phyloP scores from a whole-genome alignment of 2,329 filamentous ascomycete species.

The Cercospora sp. region DNA sequence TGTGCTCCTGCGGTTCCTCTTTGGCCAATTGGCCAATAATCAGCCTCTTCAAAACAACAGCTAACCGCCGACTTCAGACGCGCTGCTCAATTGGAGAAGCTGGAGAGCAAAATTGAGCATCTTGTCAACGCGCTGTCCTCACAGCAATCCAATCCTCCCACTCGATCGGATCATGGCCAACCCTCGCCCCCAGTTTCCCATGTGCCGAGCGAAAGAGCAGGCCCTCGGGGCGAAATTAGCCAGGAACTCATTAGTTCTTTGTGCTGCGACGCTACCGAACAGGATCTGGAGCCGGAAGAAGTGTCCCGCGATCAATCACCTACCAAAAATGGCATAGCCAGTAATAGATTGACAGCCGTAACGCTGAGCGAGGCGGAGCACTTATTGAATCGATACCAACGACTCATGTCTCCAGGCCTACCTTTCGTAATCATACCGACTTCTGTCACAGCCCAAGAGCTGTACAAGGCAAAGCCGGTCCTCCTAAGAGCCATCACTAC shows the following conservation, averaged over 20 bases:
- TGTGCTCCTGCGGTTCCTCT: background rate
- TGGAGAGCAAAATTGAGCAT: constrained; percentile 39
- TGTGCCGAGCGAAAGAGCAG: constrained; percentile 14
- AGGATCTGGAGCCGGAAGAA: background rate
- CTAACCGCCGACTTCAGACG: constrained; percentile 26
- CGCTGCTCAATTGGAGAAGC: constrained; percentile 38
- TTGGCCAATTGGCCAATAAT: background rate
- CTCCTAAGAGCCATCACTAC: constrained; percentile 36
- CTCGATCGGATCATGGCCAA: constrained; percentile 23
- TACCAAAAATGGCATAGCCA: background rate
- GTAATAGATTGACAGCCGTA: constrained; percentile 18
- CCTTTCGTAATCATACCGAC: constrained; percentile 34
- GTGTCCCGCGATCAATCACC: background rate
- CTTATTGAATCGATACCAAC: constrained; percentile 33
- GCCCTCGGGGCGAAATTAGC: background rate
- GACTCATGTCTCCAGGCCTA: constrained; percentile 31
- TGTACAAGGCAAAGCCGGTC: constrained; percentile 32
- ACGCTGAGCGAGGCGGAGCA: constrained; percentile 32
- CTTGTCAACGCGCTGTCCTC: constrained; percentile 37
- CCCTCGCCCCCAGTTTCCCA: constrained; percentile 30
- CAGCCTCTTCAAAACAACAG: background rate
- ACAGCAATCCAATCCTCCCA: constrained; percentile 21
- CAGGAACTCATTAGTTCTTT: constrained; percentile 14
- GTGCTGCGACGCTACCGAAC: constrained; percentile 7
- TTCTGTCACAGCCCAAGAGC: constrained; percentile 27